phyloP scores from a whole-genome alignment of 345 rosid genomes.

The Anastatica hierochuntica region DNA sequence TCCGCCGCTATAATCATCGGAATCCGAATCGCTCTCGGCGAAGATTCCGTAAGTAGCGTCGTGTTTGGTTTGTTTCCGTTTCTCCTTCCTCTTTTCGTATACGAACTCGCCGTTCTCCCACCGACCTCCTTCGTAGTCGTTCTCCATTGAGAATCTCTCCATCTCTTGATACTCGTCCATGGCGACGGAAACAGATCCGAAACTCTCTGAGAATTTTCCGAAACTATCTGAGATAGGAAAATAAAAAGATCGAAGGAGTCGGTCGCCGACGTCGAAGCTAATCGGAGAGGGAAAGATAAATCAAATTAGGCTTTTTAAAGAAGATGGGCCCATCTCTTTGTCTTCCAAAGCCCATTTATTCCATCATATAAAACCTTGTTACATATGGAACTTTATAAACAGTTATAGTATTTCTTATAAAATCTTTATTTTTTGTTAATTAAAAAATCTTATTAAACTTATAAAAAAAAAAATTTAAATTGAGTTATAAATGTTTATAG shows the following conservation, averaged over 20 bases:
- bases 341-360: too few relatives aligned
- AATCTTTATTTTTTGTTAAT: too few relatives aligned
- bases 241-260: neutral
- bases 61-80: constrained; percentile 60
- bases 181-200: constrained; percentile 6
- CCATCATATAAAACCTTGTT: too few relatives aligned
- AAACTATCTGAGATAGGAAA: neutral
- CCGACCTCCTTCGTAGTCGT: constrained; percentile 72
- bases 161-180: constrained; percentile 85
- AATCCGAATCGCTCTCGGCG: constrained; percentile 52
- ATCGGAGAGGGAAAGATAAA: too few relatives aligned
- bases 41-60: constrained; percentile 61
- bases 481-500: too few relatives aligned
- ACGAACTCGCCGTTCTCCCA: constrained; percentile 70
- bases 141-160: constrained; percentile 79
- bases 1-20: constrained; percentile 35
- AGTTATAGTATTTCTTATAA: too few relatives aligned
- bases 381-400: too few relatives aligned
- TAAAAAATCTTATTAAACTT: too few relatives aligned
- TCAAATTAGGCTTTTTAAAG: neutral
- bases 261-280: constrained; percentile 18
- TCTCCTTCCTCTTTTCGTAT: constrained; percentile 49
- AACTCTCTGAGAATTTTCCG: neutral
- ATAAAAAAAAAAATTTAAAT: too few relatives aligned
- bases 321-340: neutral